Base-by-base conservation (phyloP, 768 basidiomycete species). In the Hebeloma cylindrosporum region DNA sequence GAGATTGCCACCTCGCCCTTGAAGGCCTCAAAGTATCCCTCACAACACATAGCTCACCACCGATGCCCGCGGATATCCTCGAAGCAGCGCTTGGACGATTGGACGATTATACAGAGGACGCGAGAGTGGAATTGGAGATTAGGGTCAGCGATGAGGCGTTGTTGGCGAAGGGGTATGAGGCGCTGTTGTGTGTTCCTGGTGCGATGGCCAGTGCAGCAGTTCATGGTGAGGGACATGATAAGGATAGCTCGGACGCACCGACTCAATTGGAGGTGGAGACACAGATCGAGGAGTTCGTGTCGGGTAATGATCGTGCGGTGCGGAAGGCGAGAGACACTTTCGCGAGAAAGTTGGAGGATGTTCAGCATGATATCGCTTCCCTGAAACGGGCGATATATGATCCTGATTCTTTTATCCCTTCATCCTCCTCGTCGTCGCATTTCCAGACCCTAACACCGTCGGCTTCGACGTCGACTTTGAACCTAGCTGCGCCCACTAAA, bases 71-170 rank as follows among this genome's bases (percentile, higher is more conserved):
- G 3, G 63, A 69, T 4, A 60, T 79, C 11, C 54, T 91, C 3
- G 65, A 64, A 14, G 69, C 68, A 0, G 82, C 80, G 4, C 64
- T 86, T 13, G 70, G 78, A 18, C 72, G 88, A 6, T 69, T 93
- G 31, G 72, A 80, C 41, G 86, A 93, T 58, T 87, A 77, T 57
- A 78, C 78, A 4, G 89, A 91, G 59, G 89, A 91, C 51, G 80
- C 80, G 1, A 79, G 86, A 1, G 89, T 93, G 7, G 89, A 92
- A 58, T 66, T 93, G 16, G 89, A 92, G 65, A 91, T 92, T 29
- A 77, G 80, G 17, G 66, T 82, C 7, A 76, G 84, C 2, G 89
- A 93, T 57, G 88, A 88, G 50, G 74, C 72, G 8, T 72, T 91
- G 10, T 69, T 83, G 0, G 68, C 70, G 5, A 73, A 72, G 6